Evolutionary conservation across 768 basidiomycete genomes (phyloP), one percentile per base, ranked within the genome.

Genomic region (Porpolomopsis calyptriformis): DNA sequence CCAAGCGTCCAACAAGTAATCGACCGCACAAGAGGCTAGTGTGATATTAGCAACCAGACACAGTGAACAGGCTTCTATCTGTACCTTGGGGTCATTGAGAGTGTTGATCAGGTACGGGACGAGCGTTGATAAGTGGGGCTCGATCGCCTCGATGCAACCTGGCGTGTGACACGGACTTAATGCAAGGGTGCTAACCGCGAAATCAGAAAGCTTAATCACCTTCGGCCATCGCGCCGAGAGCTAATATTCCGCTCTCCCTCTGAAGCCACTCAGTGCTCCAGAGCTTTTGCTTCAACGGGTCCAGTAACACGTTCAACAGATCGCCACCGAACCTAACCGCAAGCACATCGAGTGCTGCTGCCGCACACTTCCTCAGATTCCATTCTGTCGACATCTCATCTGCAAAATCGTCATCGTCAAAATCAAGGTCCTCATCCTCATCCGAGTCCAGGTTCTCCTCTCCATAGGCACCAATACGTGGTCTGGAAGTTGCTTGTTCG

Each of bases 1-100:
- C 96, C 94, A n/a, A 99, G 73, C 0, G 94, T 97, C 96, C 96
- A 99, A 62, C 96, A 99, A 12, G 93, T 91, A 57, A 99, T 99
- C 2, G 96, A 97, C 47, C 96, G 83, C 7, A 99, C 89, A 33
- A 98, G 83, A 16, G 96, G 94, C 89, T 94, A 60, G 22, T 43
- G 31, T 48, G 4, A 46, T 20, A 41, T 45, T 4, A 43, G 20
- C 49, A 46, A 52, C 26, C 27, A 36, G 33, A 36, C 47, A 44
- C 38, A 39, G n/a, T 47, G 31, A 46, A 12, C 11, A 27, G n/a
- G 43, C 52, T 49, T 29, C 36, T 43, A 5, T 18, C 55, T 67
- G 48, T 57, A 88, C 93, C 80, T 97, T 97, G 31, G 87, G 74
- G 64, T 99, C 92, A 49, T 82, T 85, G 45, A 99, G 66, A 18